Percentiles rank a stretch among this genome's conserved stretches.
Evolutionary conservation across 1,284 basidiomycete genomes (phyloP).

Genomic region (Irpex lacteus): DNA sequence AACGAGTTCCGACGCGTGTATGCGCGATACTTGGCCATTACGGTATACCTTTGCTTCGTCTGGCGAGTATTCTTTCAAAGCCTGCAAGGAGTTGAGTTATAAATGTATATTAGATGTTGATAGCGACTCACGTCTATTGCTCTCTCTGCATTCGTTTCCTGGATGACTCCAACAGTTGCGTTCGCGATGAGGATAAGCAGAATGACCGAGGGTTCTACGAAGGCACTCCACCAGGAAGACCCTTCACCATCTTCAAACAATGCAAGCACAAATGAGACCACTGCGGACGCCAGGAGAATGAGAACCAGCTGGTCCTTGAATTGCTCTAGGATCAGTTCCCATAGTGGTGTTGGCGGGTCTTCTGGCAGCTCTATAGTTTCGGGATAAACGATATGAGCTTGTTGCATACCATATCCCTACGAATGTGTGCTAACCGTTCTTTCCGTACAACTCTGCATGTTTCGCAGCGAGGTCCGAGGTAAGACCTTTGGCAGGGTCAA

Average conservation of each 20-base stretch:
- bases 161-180: slow-evolving; percentile 91
- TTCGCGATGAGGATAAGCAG: slow-evolving; percentile 92
- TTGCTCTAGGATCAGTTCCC: slow-evolving; percentile 94
- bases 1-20: slow-evolving; percentile 86
- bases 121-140: slow-evolving; percentile 73
- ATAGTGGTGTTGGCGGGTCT: slow-evolving; percentile 85
- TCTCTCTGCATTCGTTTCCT: slow-evolving; percentile 92
- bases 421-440: slow-evolving; percentile 62
- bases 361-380: slow-evolving; percentile 74
- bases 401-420: background rate
- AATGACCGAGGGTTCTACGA: slow-evolving; percentile 92
- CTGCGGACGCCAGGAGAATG: slow-evolving; percentile 89
- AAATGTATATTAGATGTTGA: slow-evolving; percentile 8
- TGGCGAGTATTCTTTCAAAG: slow-evolving; percentile 91
- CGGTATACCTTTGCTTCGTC: slow-evolving; percentile 92
- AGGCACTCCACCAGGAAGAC: slow-evolving; percentile 71
- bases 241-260: slow-evolving; percentile 76
- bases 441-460: slow-evolving; percentile 79
- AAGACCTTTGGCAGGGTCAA: slow-evolving; percentile 57
- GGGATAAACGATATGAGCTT: background rate
- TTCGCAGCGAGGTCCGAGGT: slow-evolving; percentile 59
- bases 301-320: slow-evolving; percentile 97
- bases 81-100: slow-evolving; percentile 44
- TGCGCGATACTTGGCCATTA: slow-evolving; percentile 63
- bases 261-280: slow-evolving; percentile 88